phyloP scores from a whole-genome alignment of 768 basidiomycete species.

The Kwoniella botswanensis region DNA sequence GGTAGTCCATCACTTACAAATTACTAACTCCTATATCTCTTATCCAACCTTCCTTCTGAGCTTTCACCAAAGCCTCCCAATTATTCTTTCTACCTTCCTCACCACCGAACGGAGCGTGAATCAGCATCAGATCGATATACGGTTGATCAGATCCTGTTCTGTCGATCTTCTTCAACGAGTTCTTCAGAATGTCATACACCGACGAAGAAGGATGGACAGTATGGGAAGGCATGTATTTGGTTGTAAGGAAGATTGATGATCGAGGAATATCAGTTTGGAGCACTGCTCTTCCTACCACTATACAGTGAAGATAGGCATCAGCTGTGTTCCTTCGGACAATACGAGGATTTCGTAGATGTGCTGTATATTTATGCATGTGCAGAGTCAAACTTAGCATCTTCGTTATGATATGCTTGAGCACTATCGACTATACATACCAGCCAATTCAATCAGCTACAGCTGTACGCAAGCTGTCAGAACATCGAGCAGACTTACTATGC shows the following conservation, averaged over 20 bases:
- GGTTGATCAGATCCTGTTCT: slow-evolving; percentile 20
- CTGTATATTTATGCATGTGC: too few species aligned
- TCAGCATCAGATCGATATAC: slow-evolving; percentile 52
- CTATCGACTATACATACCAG: slow-evolving; percentile 19
- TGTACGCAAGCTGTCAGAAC: not conserved
- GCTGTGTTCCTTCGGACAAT: not conserved
- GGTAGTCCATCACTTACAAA: slow-evolving; percentile 31
- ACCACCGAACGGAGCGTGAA: slow-evolving; percentile 57
- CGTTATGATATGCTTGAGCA: slow-evolving; percentile 30
- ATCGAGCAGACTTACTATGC: slow-evolving; percentile 31
- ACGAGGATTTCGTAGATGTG: not conserved
- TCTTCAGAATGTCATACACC: slow-evolving; percentile 16
- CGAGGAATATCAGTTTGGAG: slow-evolving; percentile 21
- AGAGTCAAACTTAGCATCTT: slow-evolving; percentile 28
- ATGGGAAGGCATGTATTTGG: slow-evolving; percentile 37
- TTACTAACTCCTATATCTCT: slow-evolving; percentile 52
- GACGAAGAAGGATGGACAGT: slow-evolving; percentile 10
- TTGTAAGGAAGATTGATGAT: slow-evolving; percentile 35
- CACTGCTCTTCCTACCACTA: slow-evolving; percentile 39
- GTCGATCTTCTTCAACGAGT: slow-evolving; percentile 38
- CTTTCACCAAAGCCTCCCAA: slow-evolving; percentile 40
- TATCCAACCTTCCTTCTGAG: slow-evolving; percentile 49
- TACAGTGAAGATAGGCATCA: not conserved
- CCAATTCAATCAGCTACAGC: not conserved
- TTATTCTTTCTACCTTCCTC: slow-evolving; percentile 46